Percentiles rank a stretch among this genome's conserved stretches.
phyloP scores from a whole-genome alignment of 345 rosid species.

The Brassica cretica region DNA sequence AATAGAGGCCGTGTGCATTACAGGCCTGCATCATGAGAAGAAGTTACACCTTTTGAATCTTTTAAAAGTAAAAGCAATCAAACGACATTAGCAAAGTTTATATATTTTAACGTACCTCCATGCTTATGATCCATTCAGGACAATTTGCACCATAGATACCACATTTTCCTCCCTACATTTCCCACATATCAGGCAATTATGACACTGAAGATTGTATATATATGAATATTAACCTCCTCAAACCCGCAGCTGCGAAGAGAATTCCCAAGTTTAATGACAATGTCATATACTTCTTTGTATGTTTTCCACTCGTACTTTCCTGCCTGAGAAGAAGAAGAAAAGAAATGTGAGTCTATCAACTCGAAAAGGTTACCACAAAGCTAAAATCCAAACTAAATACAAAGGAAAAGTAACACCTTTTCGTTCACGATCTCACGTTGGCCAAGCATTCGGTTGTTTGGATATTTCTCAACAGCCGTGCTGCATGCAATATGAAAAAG shows the following conservation, averaged over 20 bases:
- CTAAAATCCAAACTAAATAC: neutral
- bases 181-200: neutral
- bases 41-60: neutral
- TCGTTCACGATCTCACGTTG: constrained; percentile 62
- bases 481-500: constrained; percentile 41
- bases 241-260: constrained; percentile 70
- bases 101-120: constrained; percentile 57
- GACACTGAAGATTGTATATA: neutral
- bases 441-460: constrained; percentile 76
- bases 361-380: neutral
- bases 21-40: constrained; percentile 70
- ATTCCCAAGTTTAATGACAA: constrained; percentile 69
- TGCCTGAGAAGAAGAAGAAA: constrained; percentile 45
- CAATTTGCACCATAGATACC: constrained; percentile 80
- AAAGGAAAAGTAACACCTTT: constrained; percentile 45
- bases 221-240: constrained; percentile 45
- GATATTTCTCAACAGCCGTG: constrained; percentile 64
- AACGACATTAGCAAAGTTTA: neutral
- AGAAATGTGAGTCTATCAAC: neutral
- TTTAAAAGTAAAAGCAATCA: neutral
- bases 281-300: constrained; percentile 67
- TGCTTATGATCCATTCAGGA: constrained; percentile 83
- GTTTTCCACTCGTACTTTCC: constrained; percentile 75
- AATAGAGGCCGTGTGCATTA: constrained; percentile 76
- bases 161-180: constrained; percentile 66